A percentile compares a stretch with the other conserved stretches of the same genome.
These are phyloP conservation scores for Polyporus tsugae DNA, from an alignment of 1,284 basidiomycete genomes.

Conservation along the genomic window DNA sequence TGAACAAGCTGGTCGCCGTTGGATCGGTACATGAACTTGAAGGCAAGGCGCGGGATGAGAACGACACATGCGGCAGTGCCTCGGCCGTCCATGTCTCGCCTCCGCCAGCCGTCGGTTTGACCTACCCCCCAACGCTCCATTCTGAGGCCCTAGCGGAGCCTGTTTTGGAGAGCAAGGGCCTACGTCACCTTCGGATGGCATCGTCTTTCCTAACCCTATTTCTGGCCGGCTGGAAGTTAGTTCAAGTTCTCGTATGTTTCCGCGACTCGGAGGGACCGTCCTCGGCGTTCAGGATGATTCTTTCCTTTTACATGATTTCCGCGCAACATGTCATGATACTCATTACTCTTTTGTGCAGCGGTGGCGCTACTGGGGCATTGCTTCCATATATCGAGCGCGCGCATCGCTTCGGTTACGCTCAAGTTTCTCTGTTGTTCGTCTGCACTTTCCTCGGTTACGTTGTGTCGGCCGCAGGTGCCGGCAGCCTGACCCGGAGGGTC, in stretches of 20 bases:
- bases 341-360: constrained; percentile 28
- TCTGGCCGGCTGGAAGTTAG: constrained; percentile 43
- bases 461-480: constrained; percentile 38
- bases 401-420: constrained; percentile 40
- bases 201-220: constrained; percentile 39
- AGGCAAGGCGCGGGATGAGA: constrained; percentile 12
- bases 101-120: constrained; percentile 1
- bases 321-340: neutral
- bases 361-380: constrained; percentile 42
- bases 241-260: neutral
- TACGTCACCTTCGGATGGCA: constrained; percentile 34
- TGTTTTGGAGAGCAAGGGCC: constrained; percentile 38
- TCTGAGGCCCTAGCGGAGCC: constrained; percentile 9
- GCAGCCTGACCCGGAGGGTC: constrained; percentile 37
- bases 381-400: constrained; percentile 42
- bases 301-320: neutral
- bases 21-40: neutral
- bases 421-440: constrained; percentile 42
- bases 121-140: constrained; percentile 23
- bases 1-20: neutral
- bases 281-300: neutral
- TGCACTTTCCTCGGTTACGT: constrained; percentile 42
- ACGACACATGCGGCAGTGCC: neutral
- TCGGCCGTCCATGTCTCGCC: neutral
- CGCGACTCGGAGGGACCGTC: neutral